Base-by-base conservation (phyloP, 768 basidiomycete species). In the Galerina marginata region DNA sequence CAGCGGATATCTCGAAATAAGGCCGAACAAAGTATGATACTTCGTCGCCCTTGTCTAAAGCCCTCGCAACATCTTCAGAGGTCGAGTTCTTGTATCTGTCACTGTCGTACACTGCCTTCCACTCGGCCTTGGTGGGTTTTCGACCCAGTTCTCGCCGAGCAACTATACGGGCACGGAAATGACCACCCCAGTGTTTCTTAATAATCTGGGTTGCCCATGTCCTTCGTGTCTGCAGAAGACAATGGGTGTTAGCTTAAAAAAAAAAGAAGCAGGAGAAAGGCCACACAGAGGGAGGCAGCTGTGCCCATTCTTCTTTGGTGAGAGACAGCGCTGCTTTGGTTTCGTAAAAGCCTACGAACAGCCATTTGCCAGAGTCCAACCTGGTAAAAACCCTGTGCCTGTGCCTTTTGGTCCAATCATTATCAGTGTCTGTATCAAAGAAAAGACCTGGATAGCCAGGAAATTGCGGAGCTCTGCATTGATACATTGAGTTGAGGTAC, bases 251-350 rank as follows among this genome's bases (percentile, higher is more conserved):
- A n/a, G 15, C 11, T 12, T 0, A 37, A n/a, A 14, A 14, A 15
- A 6, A 23, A 15, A 49, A 33, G 0, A 39, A 11, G 58, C n/a
- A 10, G 39, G 39, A 29, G 36, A 3, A 47, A 36, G 15, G 20
- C 6, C n/a, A 14, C 29, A 67, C 74, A 39, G 58, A 49, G 12
- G 70, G 64, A 40, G 67, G 9, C 60, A 64, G 54, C 54, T 48
- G 12, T 59, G 50, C 49, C 72, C 69, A 54, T 65, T 67, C 64
- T 62, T 53, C 54, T 67, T 67, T 65, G 9, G 77, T 78, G 2
- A 60, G 69, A 25, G 83, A 83, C 46, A 81, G 77, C 74, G 72
- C 73, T 0, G 60, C 63, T 36, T 69, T 69, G 15, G 70, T 73
- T 15, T 69, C 65, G 33, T 74, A 74, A 45, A 79, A 75, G 14